Percentiles rank a stretch among this genome's conserved stretches.
phyloP scores from a whole-genome alignment of 306 rosid species.

The Medicago arabica region DNA sequence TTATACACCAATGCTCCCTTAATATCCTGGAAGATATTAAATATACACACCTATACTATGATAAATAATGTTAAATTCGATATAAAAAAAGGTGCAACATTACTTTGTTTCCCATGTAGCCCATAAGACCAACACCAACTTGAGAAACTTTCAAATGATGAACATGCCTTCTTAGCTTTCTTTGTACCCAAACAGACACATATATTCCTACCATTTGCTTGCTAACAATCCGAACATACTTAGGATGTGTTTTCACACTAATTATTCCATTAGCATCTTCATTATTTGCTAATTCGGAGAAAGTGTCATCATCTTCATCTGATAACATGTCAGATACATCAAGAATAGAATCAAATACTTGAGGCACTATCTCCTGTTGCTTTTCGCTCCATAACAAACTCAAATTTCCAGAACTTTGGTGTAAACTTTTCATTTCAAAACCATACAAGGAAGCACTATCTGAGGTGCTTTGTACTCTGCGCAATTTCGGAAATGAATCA shows the following conservation, averaged over 20 bases:
- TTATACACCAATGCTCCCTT: too few species aligned
- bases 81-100: neutral
- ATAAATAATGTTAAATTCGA: too few species aligned
- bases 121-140: constrained; percentile 97
- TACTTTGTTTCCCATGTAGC: constrained; percentile 94
- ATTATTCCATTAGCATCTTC: constrained; percentile 10
- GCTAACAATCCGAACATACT: constrained; percentile 78
- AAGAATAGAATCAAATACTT: constrained; percentile 31
- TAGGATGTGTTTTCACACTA: constrained; percentile 44
- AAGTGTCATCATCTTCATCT: constrained; percentile 67
- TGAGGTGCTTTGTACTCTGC: constrained; percentile 70
- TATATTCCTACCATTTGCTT: constrained; percentile 99
- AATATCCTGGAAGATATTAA: too few species aligned
- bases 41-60: too few species aligned
- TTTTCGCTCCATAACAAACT: constrained; percentile 54
- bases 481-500: constrained; percentile 61
- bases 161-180: constrained; percentile 77
- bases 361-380: constrained; percentile 44
- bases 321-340: constrained; percentile 49
- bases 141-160: constrained; percentile 88
- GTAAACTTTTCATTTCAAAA: constrained; percentile 56
- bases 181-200: constrained; percentile 90
- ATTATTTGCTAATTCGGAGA: constrained; percentile 49
- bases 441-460: constrained; percentile 47
- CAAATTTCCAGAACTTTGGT: constrained; percentile 70